phyloP scores from a whole-genome alignment of 495 filamentous ascomycete species.

The Penicillium lividum region DNA sequence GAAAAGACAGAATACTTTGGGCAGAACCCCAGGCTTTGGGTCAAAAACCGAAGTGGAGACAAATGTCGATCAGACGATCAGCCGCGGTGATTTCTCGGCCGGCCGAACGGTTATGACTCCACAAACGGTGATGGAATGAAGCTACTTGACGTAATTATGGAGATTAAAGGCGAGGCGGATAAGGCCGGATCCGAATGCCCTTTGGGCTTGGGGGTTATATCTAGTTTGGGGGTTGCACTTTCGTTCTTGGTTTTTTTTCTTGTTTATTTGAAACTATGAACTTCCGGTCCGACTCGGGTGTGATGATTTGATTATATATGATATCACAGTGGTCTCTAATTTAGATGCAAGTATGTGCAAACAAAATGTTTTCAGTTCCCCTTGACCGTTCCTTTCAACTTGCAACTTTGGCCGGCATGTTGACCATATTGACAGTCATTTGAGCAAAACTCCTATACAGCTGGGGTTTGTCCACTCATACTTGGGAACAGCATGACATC shows the following conservation, averaged over 20 bases:
- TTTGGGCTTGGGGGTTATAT: not conserved
- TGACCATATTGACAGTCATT: not conserved
- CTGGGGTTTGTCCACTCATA: constrained; percentile 27
- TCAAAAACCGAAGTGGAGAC: not conserved
- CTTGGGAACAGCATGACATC: constrained; percentile 47
- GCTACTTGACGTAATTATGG: not conserved
- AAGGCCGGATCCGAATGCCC: not conserved
- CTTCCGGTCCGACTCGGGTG: not conserved
- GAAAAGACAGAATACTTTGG: not conserved
- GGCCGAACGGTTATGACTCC: constrained; percentile 14
- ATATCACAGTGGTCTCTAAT: not conserved
- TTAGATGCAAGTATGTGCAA: not conserved
- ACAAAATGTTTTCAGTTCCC: not conserved
- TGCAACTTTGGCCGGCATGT: not conserved
- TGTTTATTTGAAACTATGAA: constrained; percentile 7
- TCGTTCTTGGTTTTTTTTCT: not conserved
- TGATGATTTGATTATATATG: not conserved
- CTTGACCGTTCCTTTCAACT: no score
- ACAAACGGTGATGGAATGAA: not conserved
- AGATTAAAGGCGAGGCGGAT: not conserved
- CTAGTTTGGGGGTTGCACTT: not conserved
- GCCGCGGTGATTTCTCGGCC: constrained; percentile 25
- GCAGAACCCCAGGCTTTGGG: not conserved
- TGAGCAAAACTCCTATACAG: not conserved
- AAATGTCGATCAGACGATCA: constrained; percentile 15